These are phyloP conservation scores for Schizochytrium sp. DNA, from an alignment of 108 stramenopile species.

Conservation along the genomic window DNA sequence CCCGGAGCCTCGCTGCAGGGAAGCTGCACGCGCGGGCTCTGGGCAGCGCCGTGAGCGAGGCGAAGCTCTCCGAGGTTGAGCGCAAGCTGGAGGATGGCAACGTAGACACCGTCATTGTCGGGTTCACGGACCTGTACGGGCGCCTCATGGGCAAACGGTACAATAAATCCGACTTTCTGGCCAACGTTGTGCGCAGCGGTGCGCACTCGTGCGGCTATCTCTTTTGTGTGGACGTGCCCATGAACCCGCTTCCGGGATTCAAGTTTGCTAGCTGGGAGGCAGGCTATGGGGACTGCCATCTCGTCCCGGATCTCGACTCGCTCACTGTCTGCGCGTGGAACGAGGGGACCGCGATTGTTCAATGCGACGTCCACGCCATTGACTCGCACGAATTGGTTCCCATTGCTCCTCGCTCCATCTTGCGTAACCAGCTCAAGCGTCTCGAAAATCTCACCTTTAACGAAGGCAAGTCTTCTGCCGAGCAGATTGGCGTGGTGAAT, in stretches of 20 bases:
- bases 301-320: not conserved
- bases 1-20: not conserved
- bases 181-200: not conserved
- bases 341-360: not conserved
- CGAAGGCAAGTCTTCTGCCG: not conserved
- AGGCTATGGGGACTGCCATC: not conserved
- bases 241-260: not conserved
- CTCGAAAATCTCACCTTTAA: not conserved
- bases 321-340: not conserved
- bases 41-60: not conserved
- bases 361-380: not conserved
- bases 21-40: not conserved
- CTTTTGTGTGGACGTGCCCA: not conserved
- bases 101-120: not conserved
- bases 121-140: not conserved
- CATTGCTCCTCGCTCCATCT: slow-evolving; percentile 9
- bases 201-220: slow-evolving; percentile 17
- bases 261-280: not conserved
- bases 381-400: not conserved
- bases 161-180: not conserved
- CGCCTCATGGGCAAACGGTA: slow-evolving; percentile 5
- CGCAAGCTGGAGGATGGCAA: not conserved
- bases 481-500: not conserved
- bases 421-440: not conserved
- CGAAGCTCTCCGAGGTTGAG: not conserved